Percentiles rank a stretch among this genome's conserved stretches.
phyloP scores from a whole-genome alignment of 192 early-diverging fungal genomes.

The Martensiomyces pterosporus region DNA sequence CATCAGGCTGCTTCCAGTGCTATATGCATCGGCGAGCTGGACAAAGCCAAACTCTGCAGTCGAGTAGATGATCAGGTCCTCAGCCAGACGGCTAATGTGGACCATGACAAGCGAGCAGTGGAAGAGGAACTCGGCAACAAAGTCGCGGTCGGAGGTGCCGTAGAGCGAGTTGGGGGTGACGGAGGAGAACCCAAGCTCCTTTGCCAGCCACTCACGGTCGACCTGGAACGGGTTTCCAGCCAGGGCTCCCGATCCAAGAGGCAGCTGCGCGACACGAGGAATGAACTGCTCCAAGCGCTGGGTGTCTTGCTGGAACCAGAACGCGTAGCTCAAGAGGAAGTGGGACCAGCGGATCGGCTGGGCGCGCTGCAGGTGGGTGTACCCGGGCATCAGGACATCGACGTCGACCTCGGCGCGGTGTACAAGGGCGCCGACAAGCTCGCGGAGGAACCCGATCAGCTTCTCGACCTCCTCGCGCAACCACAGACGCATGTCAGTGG shows the following conservation, averaged over 20 bases:
- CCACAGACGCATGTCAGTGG: slow-evolving; percentile 96
- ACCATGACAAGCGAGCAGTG: slow-evolving; percentile 89
- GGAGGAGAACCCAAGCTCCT: slow-evolving; percentile 81
- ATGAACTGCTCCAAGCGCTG: slow-evolving; percentile 77
- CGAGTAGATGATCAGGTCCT: slow-evolving; percentile 96
- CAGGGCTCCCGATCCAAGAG: slow-evolving; percentile 89
- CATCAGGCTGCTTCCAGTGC: slow-evolving; percentile 96
- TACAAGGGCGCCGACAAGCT: slow-evolving; percentile 69
- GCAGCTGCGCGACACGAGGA: slow-evolving; percentile 77
- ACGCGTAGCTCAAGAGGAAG: slow-evolving; percentile 85
- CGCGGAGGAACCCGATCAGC: slow-evolving; percentile 65
- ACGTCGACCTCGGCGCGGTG: slow-evolving; percentile 83
- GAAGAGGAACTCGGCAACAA: slow-evolving; percentile 95
- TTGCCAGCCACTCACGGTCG: slow-evolving; percentile 84
- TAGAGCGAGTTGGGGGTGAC: slow-evolving; percentile 88
- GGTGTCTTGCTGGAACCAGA: slow-evolving; percentile 84
- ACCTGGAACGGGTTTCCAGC: slow-evolving; percentile 97
- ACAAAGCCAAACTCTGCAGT: slow-evolving; percentile 94
- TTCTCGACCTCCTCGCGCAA: slow-evolving; percentile 72
- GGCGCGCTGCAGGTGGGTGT: slow-evolving; percentile 97
- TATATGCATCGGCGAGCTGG: slow-evolving; percentile 92
- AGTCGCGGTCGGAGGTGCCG: slow-evolving; percentile 93
- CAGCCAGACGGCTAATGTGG: slow-evolving; percentile 84
- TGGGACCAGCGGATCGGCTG: slow-evolving; percentile 99
- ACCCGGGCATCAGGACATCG: slow-evolving; percentile 97